phyloP scores from a whole-genome alignment of 371 early-diverging fungal genomes.

The Actinomucor elegans region DNA sequence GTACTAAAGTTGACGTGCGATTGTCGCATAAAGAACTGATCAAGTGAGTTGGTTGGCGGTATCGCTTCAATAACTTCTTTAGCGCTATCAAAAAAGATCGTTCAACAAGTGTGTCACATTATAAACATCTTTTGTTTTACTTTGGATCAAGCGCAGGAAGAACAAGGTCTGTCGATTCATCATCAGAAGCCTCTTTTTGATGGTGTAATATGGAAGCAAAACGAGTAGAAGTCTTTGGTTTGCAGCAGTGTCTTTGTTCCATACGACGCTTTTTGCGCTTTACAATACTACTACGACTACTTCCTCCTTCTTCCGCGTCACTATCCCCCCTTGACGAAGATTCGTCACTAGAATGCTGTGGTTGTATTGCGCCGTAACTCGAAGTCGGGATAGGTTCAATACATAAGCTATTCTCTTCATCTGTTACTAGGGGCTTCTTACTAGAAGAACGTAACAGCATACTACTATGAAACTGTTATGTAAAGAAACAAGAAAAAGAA shows the following conservation, averaged over 20 bases:
- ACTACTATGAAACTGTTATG: not conserved
- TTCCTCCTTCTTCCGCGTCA: conserved; percentile 11
- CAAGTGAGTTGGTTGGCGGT: conserved; percentile 3
- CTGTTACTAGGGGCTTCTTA: not conserved
- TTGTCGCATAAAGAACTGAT: conserved; percentile 18
- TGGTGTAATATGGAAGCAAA: conserved; percentile 7
- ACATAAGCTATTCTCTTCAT: conserved; percentile 20
- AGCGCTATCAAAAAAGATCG: conserved; percentile 5
- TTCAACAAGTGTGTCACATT: too few species aligned
- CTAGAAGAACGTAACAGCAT: not conserved
- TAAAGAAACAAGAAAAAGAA: not conserved
- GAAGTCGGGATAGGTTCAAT: not conserved
- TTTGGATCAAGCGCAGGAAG: conserved; percentile 33
- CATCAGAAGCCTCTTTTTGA: not conserved
- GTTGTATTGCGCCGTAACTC: conserved; percentile 6
- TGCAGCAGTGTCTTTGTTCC: conserved; percentile 17
- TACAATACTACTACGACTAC: conserved; percentile 4
- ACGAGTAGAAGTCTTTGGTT: conserved; percentile 3
- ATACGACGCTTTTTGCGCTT: conserved; percentile 16
- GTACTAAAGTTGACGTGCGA: conserved; percentile 29
- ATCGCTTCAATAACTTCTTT: conserved; percentile 20
- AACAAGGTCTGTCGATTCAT: conserved; percentile 25
- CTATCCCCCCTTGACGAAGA: not conserved
- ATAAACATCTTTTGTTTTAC: conserved; percentile 1
- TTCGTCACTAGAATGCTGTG: conserved; percentile 7